Conservation (phyloP, 2,329 filamentous ascomycete genomes). For the Diplocarpon mali region DNA sequence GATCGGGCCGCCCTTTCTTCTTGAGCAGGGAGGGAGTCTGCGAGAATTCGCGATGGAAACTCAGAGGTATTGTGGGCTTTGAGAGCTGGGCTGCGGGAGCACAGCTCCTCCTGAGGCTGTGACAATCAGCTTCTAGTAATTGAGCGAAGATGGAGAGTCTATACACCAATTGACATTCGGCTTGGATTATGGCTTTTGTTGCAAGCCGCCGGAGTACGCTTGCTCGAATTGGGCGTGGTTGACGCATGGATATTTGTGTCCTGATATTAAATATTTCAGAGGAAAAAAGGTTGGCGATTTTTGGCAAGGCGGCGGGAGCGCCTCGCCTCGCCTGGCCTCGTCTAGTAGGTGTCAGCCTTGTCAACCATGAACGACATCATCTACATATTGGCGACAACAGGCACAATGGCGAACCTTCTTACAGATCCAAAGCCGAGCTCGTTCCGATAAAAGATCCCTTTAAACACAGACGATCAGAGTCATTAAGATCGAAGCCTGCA, state of each 20-base stretch:
- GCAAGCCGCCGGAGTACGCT: background rate
- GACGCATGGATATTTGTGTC: slow-evolving; percentile 13
- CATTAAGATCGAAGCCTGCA: no score
- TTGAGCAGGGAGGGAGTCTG: slow-evolving; percentile 13
- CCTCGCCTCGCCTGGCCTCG: slow-evolving; percentile 14
- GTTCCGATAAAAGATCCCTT: no score
- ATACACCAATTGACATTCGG: slow-evolving; percentile 13
- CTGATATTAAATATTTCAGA: background rate
- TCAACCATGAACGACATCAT: no score
- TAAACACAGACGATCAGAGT: no score
- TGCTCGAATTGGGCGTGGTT: slow-evolving; percentile 11
- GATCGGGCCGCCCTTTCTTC: slow-evolving; percentile 18
- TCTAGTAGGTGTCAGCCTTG: background rate
- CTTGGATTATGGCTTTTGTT: background rate
- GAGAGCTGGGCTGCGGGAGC: background rate
- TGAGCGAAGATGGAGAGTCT: background rate
- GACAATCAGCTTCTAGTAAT: background rate
- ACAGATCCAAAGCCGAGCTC: no score
- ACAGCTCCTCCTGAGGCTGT: slow-evolving; percentile 1
- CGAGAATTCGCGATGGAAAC: slow-evolving; percentile 9
- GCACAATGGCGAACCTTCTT: background rate
- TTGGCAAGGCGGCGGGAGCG: slow-evolving; percentile 9
- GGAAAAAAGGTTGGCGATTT: slow-evolving; percentile 7
- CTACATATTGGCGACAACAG: background rate
- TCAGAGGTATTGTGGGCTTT: background rate